These are phyloP conservation scores for Trichoderma endophyticum DNA, from an alignment of 2,329 filamentous ascomycete species.

Conservation along the genomic window DNA sequence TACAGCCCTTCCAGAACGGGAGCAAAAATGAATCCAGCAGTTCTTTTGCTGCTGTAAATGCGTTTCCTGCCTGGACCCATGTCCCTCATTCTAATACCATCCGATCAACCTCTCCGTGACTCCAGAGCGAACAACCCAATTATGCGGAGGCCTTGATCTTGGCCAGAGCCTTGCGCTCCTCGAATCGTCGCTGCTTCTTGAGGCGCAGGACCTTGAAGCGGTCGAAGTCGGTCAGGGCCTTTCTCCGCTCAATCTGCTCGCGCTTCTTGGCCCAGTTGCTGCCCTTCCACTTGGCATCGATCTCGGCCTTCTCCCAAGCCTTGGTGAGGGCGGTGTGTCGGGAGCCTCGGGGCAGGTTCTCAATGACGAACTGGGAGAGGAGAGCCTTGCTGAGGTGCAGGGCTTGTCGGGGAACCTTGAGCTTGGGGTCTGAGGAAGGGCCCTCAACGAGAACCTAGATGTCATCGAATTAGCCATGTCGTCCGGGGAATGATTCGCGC, in stretches of 20 bases:
- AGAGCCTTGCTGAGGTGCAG: constrained; percentile 78
- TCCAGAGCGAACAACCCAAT: constrained; percentile 34
- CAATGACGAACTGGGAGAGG: constrained; percentile 84
- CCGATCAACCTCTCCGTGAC: constrained; percentile 32
- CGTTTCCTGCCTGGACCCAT: constrained; percentile 36
- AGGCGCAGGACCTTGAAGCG: constrained; percentile 99
- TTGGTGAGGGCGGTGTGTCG: constrained; percentile 81
- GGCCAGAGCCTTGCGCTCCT: constrained; percentile 93
- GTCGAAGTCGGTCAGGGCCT: constrained; percentile 95
- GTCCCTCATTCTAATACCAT: constrained; percentile 38
- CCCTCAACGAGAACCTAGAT: constrained; percentile 90
- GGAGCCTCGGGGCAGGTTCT: constrained; percentile 79
- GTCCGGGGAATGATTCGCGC: constrained; percentile 10
- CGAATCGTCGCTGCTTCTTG: constrained; percentile 99
- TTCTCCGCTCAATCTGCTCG: constrained; percentile 79
- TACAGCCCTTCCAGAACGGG: constrained; percentile 60
- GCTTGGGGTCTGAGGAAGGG: constrained; percentile 75
- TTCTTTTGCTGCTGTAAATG: constrained; percentile 43
- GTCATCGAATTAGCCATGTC: constrained; percentile 27
- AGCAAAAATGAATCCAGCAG: constrained; percentile 59
- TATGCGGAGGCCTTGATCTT: constrained; percentile 85
- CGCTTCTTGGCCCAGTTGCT: constrained; percentile 94
- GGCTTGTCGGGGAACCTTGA: constrained; percentile 82
- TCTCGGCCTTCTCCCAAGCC: constrained; percentile 85
- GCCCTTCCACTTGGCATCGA: constrained; percentile 90